Evolutionary conservation across 192 early-diverging fungal genomes (phyloP), one percentile per base, ranked within the genome.

Genomic region (Geranomyces variabilis): DNA sequence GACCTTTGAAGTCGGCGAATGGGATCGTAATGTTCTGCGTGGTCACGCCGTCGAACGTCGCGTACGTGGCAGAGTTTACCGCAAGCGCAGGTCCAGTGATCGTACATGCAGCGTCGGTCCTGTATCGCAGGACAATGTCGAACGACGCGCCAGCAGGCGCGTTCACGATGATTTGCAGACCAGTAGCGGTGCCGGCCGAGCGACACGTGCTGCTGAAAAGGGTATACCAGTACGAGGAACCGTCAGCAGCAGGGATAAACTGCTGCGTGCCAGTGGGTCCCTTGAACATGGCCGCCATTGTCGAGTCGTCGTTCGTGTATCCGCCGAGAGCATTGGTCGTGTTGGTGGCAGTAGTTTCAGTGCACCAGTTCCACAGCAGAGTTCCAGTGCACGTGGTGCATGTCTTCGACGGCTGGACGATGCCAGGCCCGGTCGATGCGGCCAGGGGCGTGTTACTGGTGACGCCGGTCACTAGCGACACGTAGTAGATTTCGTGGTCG

Each of bases 61-160:
- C 58, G 31, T 60, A 60, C 5, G 24, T 19, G 3, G 24, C 58
- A 7, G 29, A 33, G 17, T 28, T 33, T 7, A 60, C 58, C 17
- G 29, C 17, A 8, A 29, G 5, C 21, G 31, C 29, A 4, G 31
- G 29, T 33, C 21, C 58, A 8, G 58, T 60, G 29, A 8, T 28
- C 12, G 58, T 60, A 17, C 58, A 60, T 19, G 8, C 12, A 8
- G 58, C 31, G 17, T 60, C 29, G 8, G 58, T 28, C 19, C 31
- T 7, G 29, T 34, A 60, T 26, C 58, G 8, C 17, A 60, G 29
- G 4, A 8, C 31, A 34, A 60, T 28, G 29, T 33, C 58, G 19
- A 60, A 60, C 29, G 58, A 60, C 1, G 58, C 6, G 12, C 58
- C 58, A 4, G 58, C 58, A 33, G 58, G 58, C 17, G 58, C 58